Percentiles rank a stretch among this genome's conserved stretches.
Conservation (phyloP, 2,329 filamentous ascomycete species). For the Tolypocladium endophyticum region DNA sequence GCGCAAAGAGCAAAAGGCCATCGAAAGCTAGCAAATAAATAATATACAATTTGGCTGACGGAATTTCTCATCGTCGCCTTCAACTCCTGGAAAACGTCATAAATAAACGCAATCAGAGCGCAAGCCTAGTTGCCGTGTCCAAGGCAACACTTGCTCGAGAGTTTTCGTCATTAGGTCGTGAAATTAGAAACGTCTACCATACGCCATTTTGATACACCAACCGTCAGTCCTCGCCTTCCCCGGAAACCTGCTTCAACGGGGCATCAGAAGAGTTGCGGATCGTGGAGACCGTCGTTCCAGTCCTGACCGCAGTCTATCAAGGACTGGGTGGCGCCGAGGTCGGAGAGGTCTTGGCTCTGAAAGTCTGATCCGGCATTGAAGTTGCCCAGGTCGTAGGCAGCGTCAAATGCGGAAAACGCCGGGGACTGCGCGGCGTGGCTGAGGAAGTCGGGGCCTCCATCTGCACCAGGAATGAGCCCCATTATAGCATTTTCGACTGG, state of each 20-base stretch:
- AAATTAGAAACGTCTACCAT: constrained; percentile 5
- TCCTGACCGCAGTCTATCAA: constrained; percentile 15
- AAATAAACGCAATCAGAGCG: neutral
- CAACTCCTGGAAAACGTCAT: neutral
- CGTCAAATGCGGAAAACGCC: constrained; percentile 24
- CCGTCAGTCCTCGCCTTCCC: neutral
- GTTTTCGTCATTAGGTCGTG: constrained; percentile 18
- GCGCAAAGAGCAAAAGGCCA: neutral
- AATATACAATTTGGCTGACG: neutral
- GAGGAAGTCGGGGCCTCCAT: constrained; percentile 16
- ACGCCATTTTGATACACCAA: constrained; percentile 4
- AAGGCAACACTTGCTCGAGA: neutral
- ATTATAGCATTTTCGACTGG: constrained; percentile 13
- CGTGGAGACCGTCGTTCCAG: constrained; percentile 20
- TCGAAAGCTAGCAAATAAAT: neutral
- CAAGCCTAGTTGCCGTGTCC: neutral
- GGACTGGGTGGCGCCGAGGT: constrained; percentile 12
- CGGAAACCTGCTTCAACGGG: neutral
- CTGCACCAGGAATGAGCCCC: constrained; percentile 6
- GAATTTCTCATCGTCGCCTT: neutral
- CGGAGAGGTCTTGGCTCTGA: constrained; percentile 14
- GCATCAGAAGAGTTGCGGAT: constrained; percentile 20
- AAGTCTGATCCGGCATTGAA: constrained; percentile 20
- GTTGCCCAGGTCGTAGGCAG: constrained; percentile 26
- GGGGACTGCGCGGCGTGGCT: constrained; percentile 9